Evolutionary conservation across 768 basidiomycete species (phyloP).

Genomic region (Hypholoma fasciculare): DNA sequence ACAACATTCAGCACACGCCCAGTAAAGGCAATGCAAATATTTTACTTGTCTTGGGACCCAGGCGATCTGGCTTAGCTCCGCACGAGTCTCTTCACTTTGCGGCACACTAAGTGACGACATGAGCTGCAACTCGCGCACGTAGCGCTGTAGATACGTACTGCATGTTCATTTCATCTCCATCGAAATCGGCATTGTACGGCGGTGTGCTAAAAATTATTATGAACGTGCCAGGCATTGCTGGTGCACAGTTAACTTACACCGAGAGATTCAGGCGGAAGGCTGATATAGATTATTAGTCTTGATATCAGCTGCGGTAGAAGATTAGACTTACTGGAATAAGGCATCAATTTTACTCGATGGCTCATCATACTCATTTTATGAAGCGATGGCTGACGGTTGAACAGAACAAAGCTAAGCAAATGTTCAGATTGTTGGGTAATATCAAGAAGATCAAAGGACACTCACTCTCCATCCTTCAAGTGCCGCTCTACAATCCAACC

Average conservation of each 20-base stretch:
- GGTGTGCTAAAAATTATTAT: constrained; percentile 63
- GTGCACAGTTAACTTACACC: constrained; percentile 62
- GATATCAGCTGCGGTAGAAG: constrained; percentile 10
- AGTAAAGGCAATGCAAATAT: neutral
- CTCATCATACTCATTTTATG: constrained; percentile 99
- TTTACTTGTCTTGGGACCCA: constrained; percentile 96
- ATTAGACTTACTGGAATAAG: constrained; percentile 55
- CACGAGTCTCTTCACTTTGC: constrained; percentile 97
- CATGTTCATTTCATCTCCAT: constrained; percentile 99
- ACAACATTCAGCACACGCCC: neutral
- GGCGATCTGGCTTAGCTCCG: constrained; percentile 96
- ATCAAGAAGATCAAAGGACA: constrained; percentile 17
- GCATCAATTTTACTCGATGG: constrained; percentile 95
- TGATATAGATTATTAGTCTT: constrained; percentile 25
- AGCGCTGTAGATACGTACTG: constrained; percentile 65
- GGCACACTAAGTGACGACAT: constrained; percentile 65
- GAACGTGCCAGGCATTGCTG: constrained; percentile 23
- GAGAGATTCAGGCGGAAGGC: constrained; percentile 98
- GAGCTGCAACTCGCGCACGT: neutral
- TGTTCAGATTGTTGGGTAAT: constrained; percentile 3
- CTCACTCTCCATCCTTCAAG: constrained; percentile 97
- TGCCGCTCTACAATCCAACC: constrained; percentile 99
- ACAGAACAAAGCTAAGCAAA: constrained; percentile 73
- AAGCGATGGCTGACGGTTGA: constrained; percentile 97
- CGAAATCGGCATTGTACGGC: constrained; percentile 99